Evolutionary conservation across 257 asterid genomes (phyloP).

Genomic region (Scutellaria baicalensis): DNA sequence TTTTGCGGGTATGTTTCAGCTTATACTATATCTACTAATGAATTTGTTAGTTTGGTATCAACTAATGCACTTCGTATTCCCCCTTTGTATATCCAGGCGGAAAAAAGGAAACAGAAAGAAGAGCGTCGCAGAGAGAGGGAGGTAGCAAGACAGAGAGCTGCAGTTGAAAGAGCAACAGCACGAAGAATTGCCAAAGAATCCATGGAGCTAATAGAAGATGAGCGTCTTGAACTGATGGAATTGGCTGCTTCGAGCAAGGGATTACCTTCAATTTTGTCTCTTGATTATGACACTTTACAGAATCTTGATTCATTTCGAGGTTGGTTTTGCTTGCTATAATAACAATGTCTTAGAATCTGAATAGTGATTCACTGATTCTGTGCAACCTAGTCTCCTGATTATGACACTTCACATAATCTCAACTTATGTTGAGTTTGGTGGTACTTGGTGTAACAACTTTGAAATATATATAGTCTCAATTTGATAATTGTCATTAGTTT

Average conservation of each 20-base stretch:
- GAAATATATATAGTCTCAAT: background rate
- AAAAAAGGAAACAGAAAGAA: conserved; percentile 89
- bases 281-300: conserved; percentile 82
- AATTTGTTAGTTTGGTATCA: background rate
- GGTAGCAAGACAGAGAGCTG: conserved; percentile 77
- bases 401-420: conserved; percentile 60
- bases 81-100: conserved; percentile 52
- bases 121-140: conserved; percentile 80
- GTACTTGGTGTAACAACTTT: background rate
- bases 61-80: background rate
- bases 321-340: conserved; percentile 30
- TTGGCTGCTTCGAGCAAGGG: conserved; percentile 90
- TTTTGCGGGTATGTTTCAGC: conserved; percentile 48
- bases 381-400: conserved; percentile 59
- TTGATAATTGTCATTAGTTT: background rate
- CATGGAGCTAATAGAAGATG: conserved; percentile 95
- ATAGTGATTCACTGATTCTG: background rate
- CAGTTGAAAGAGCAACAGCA: conserved; percentile 88
- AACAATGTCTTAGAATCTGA: background rate
- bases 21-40: background rate
- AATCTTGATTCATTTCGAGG: conserved; percentile 85
- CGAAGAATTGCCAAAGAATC: conserved; percentile 93
- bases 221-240: conserved; percentile 96
- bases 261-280: conserved; percentile 72
- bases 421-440: conserved; percentile 58